Conservation (phyloP, 345 rosid species). For the Ceriops zippeliana region DNA sequence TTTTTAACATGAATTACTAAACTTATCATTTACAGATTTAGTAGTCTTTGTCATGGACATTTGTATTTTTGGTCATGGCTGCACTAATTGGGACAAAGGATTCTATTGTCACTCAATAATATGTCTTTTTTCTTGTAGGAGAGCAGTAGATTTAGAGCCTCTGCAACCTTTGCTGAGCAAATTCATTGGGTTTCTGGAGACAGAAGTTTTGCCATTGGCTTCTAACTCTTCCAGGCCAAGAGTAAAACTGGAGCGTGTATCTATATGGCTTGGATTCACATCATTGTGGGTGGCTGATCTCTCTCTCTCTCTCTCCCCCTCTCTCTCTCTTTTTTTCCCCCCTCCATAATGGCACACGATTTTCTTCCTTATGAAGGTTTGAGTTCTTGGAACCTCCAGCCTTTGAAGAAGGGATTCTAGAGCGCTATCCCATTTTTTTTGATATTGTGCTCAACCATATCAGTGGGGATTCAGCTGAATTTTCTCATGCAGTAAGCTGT, state of each 20-base stretch:
- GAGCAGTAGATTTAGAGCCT: conserved; percentile 83
- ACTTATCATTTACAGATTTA: not conserved
- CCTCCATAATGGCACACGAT: conserved; percentile 10
- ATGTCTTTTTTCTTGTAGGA: conserved; percentile 45
- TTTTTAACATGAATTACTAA: not conserved
- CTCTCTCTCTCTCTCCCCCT: not conserved
- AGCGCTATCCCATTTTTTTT: conserved; percentile 87
- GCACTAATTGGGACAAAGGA: not conserved
- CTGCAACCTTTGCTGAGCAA: conserved; percentile 87
- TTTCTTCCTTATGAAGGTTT: conserved; percentile 55
- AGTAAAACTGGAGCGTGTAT: conserved; percentile 56
- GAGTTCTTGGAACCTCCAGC: conserved; percentile 93
- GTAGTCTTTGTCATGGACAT: not conserved
- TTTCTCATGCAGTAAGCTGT: conserved; percentile 83
- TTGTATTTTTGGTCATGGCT: not conserved
- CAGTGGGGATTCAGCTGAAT: conserved; percentile 80
- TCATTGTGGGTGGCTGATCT: conserved; percentile 57
- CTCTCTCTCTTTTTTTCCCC: not conserved
- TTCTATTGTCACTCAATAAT: conserved; percentile 6
- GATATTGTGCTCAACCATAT: conserved; percentile 89
- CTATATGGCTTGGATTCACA: conserved; percentile 92
- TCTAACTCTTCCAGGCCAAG: conserved; percentile 65
- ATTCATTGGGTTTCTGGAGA: conserved; percentile 71
- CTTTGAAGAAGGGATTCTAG: conserved; percentile 92
- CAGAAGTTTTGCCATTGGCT: conserved; percentile 61